These are phyloP conservation scores for Inonotus hispidus DNA, from an alignment of 1,284 basidiomycete species.

Conservation along the genomic window DNA sequence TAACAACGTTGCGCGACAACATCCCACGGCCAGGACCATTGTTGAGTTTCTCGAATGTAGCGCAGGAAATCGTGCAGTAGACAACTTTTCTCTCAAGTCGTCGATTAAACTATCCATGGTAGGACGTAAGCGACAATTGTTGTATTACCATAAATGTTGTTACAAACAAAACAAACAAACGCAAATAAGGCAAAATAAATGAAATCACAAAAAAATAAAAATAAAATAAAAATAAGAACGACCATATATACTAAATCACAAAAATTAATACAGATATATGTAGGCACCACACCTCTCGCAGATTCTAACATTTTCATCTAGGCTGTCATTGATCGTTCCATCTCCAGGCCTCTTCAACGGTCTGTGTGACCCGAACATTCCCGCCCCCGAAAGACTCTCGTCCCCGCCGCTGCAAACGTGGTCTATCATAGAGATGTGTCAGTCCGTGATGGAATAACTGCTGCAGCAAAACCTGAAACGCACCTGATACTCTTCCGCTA, in stretches of 20 bases:
- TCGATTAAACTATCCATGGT: too few relatives aligned
- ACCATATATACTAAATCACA: too few relatives aligned
- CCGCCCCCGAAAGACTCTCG: neutral
- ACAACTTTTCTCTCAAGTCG: too few relatives aligned
- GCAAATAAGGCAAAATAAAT: neutral
- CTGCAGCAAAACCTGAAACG: neutral
- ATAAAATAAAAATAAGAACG: neutral
- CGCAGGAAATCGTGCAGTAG: too few relatives aligned
- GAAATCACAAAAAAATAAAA: neutral
- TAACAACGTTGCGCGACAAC: too few relatives aligned
- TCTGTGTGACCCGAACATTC: neutral
- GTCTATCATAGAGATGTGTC: neutral
- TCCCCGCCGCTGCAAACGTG: neutral
- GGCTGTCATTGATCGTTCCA: too few relatives aligned
- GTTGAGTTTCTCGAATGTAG: too few relatives aligned
- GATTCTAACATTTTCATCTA: neutral
- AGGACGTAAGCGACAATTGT: too few relatives aligned
- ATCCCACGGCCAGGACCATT: too few relatives aligned
- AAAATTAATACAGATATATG: too few relatives aligned
- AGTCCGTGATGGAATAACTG: neutral
- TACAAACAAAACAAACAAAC: neutral
- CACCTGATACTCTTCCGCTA: neutral
- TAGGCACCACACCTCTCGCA: slow-evolving; percentile 2
- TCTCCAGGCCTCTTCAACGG: neutral
- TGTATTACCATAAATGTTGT: too few relatives aligned